Base-by-base conservation (phyloP, 306 rosid species). In the Fragaria vesca region DNA sequence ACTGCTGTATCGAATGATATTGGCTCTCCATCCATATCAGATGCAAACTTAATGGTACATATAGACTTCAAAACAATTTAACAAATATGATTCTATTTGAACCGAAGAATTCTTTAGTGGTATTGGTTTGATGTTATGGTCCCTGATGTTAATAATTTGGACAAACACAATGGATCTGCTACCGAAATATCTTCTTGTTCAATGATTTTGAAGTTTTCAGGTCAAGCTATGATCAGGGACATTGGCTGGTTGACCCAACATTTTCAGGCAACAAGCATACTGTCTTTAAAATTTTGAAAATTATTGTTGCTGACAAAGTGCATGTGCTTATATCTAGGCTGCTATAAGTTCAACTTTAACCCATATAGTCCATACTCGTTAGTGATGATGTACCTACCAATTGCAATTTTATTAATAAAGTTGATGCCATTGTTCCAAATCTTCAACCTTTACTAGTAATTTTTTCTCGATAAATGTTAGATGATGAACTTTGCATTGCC, bases 31-130 rank as follows among this genome's bases (percentile, higher is more conserved):
- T 84, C 96, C 46, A 67, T 86, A 79, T 82, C 91, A 68, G 96
- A 94, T 79, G 82, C 77, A 85, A 94, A 90, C 86, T 79, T 92
- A 74, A 92, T 81, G 94, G 98, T 92, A 74, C 36, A 55, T 77
- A 73, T 42, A 74, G 28, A 42, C 43, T 74, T 74, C 7, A 42
- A 57, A 67, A 67, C 51, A 16, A 66, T 40, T 34, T 17, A 63
- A 51, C 32, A 42, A 15, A 74, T 15, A 57, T 40, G 46, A 43
- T 43, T 43, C 12, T 2, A 34, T 55, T 55, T 55, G n/a, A 24
- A 42, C 42, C 26, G 9, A 17, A 7, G 3, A 55, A 40, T 48
- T 43, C 18, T 9, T 16, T 16, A 10, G 45, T 57, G 38, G 52
- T 58, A 54, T 54, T 17, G 30, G 68, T 57, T 73, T 73, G 17